Conservation (phyloP, 2,329 filamentous ascomycete genomes). For the Aspergillus alliaceus region DNA sequence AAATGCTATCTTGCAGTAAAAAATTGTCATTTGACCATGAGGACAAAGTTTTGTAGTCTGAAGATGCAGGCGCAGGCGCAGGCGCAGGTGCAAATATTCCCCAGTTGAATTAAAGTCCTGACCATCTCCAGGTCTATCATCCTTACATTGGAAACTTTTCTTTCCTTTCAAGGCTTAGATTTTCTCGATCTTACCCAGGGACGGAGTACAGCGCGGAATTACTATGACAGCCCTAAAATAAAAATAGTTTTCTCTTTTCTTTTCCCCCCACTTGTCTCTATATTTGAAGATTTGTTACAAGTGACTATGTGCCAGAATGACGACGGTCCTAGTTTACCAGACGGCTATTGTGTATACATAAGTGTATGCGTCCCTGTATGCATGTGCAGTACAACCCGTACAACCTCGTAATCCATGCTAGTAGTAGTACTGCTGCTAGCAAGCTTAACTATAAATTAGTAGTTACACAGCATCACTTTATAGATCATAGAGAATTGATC, state of each 20-base stretch:
- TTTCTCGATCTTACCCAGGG: neutral
- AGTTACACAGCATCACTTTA: conserved; percentile 14
- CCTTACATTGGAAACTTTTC: neutral
- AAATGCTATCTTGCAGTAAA: neutral
- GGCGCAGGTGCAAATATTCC: neutral
- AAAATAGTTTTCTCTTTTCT: neutral
- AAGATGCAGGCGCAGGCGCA: neutral
- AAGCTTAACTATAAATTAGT: conserved; percentile 12
- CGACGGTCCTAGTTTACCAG: no score
- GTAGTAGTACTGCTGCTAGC: neutral
- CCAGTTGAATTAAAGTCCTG: neutral
- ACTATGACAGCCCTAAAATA: neutral
- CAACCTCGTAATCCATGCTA: neutral
- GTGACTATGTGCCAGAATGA: no score
- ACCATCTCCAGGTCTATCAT: conserved; percentile 6
- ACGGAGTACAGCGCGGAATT: neutral
- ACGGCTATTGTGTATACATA: no score
- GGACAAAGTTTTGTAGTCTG: neutral
- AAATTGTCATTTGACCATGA: neutral
- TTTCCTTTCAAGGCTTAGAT: neutral
- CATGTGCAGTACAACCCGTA: conserved; percentile 1
- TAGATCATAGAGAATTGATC: neutral
- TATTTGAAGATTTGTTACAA: neutral
- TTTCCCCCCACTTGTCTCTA: neutral
- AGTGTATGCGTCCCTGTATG: neutral